These are phyloP conservation scores for Stereum hirsutum DNA, from an alignment of 1,284 basidiomycete genomes.

Conservation along the genomic window DNA sequence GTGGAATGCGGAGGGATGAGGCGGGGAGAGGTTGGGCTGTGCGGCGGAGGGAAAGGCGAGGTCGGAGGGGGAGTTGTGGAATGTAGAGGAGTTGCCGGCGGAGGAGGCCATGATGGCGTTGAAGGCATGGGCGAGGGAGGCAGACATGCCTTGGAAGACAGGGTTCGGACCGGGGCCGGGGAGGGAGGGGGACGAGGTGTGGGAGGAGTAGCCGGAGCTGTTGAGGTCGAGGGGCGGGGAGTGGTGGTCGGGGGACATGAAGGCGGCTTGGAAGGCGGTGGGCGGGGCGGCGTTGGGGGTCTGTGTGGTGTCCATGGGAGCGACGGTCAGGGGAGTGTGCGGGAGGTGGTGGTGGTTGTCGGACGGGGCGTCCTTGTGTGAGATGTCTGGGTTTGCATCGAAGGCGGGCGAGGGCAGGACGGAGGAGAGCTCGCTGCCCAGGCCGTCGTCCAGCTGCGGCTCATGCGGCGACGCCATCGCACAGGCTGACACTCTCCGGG, in stretches of 20 bases:
- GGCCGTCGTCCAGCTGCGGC: too few relatives aligned
- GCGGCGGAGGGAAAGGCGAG: constrained; percentile 20
- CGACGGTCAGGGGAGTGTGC: too few relatives aligned
- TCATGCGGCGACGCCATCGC: too few relatives aligned
- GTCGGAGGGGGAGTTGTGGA: constrained; percentile 26
- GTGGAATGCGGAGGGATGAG: constrained; percentile 20
- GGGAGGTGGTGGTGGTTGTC: too few relatives aligned
- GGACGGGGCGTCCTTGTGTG: too few relatives aligned
- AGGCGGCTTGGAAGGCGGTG: constrained; percentile 17
- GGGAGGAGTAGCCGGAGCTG: constrained; percentile 28
- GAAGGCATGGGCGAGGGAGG: constrained; percentile 26
- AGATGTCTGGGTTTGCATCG: too few relatives aligned
- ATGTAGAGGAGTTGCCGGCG: constrained; percentile 26
- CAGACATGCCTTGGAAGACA: constrained; percentile 20
- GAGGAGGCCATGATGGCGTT: constrained; percentile 16
- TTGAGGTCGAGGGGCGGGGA: constrained; percentile 33
- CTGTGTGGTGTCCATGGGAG: too few relatives aligned
- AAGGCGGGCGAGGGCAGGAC: too few relatives aligned
- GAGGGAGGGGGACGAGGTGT: constrained; percentile 31
- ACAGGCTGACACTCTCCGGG: too few relatives aligned
- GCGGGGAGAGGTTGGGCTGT: constrained; percentile 20
- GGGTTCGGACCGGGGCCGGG: constrained; percentile 23
- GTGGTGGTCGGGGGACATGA: constrained; percentile 17
- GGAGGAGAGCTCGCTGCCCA: too few relatives aligned
- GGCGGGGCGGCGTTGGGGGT: constrained; percentile 19